phyloP scores from a whole-genome alignment of 768 basidiomycete genomes.

The Tephrocybe sp. region DNA sequence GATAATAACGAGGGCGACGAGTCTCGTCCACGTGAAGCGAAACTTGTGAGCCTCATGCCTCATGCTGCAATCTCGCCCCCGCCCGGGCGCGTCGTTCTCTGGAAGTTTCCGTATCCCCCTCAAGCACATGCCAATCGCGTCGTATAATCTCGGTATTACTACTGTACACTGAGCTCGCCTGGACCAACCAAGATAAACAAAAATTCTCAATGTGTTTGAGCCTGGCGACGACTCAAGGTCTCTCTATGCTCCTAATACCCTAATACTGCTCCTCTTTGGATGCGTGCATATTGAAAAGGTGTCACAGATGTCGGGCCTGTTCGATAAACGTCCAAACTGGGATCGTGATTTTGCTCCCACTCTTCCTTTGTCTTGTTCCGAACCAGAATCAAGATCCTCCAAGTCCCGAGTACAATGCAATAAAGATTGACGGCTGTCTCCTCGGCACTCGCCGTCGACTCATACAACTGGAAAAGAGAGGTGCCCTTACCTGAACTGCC shows the following conservation, averaged over 20 bases:
- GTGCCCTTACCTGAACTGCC: constrained; percentile 10
- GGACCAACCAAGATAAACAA: no score
- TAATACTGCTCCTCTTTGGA: no score
- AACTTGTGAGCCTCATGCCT: constrained; percentile 18
- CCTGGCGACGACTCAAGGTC: no score
- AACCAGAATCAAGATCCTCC: constrained; percentile 5
- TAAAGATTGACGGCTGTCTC: constrained; percentile 7
- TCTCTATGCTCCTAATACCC: no score
- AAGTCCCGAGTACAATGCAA: constrained; percentile 12
- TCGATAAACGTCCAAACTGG: constrained; percentile 7
- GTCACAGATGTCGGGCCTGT: not conserved
- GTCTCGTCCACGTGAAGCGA: constrained; percentile 10
- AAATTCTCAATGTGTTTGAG: no score
- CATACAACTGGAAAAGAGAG: constrained; percentile 14
- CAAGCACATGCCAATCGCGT: not conserved
- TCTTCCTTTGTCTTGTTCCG: constrained; percentile 21
- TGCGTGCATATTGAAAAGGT: no score
- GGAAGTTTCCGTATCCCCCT: not conserved
- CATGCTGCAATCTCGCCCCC: constrained; percentile 8
- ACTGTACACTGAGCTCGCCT: not conserved
- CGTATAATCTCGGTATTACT: not conserved
- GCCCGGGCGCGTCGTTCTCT: constrained; percentile 2
- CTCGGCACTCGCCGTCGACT: constrained; percentile 21
- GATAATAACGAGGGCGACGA: constrained; percentile 11
- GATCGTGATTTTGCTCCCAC: constrained; percentile 8